These are phyloP conservation scores for Catharanthus roseus DNA, from an alignment of 257 asterid species.

Conservation along the genomic window DNA sequence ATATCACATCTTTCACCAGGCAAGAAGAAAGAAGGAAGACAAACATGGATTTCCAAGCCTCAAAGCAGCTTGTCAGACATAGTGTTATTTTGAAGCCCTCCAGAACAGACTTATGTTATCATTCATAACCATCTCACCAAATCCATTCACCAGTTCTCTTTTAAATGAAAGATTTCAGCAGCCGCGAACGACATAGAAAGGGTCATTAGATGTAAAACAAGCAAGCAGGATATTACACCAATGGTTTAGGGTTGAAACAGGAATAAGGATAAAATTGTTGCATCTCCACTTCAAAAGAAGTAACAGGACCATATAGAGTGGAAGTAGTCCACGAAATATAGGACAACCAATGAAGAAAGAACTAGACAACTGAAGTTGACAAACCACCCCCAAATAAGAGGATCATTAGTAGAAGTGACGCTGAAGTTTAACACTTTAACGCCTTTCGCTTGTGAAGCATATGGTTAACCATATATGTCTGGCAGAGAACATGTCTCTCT, in stretches of 20 bases:
- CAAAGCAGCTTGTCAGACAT: background rate
- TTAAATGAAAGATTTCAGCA: background rate
- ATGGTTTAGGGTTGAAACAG: background rate
- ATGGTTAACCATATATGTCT: background rate
- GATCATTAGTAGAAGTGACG: background rate
- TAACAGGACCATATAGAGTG: background rate
- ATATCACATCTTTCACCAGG: background rate
- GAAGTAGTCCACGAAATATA: background rate
- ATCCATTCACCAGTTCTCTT: background rate
- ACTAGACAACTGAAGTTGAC: background rate
- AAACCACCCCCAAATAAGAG: background rate
- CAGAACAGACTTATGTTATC: background rate
- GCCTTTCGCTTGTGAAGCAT: too few species aligned
- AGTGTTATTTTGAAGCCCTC: too few species aligned
- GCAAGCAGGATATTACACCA: background rate
- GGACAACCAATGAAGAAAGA: background rate
- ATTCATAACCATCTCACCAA: background rate
- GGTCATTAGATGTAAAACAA: background rate
- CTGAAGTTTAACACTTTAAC: background rate
- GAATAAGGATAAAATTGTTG: background rate
- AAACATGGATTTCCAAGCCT: background rate
- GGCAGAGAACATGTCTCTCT: background rate
- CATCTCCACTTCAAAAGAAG: background rate
- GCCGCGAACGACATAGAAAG: background rate
- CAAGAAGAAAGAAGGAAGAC: background rate